Evolutionary conservation across 345 rosid genomes (phyloP).

Genomic region (Bruguiera gymnorhiza): DNA sequence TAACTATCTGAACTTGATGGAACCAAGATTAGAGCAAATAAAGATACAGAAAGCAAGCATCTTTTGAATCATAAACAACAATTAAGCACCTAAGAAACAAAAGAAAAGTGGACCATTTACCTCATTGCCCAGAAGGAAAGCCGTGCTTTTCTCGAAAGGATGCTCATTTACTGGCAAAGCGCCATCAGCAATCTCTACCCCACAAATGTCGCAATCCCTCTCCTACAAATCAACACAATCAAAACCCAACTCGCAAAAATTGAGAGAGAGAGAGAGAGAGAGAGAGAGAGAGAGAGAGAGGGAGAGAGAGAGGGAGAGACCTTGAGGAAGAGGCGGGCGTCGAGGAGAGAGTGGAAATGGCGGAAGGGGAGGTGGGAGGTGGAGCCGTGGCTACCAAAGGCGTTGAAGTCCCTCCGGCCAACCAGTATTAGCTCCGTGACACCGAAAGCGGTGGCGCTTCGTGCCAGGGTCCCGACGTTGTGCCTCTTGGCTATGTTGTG

Average conservation of each 20-base stretch:
- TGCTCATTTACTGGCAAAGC: conserved; percentile 69
- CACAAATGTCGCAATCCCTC: conserved; percentile 91
- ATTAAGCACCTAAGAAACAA: not conserved
- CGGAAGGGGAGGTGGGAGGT: conserved; percentile 79
- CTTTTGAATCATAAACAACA: not conserved
- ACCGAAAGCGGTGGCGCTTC: conserved; percentile 94
- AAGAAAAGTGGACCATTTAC: conserved; percentile 21
- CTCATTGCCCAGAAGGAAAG: conserved; percentile 96
- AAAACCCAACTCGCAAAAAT: conserved; percentile 8
- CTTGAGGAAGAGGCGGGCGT: conserved; percentile 75
- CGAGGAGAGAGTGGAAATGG: conserved; percentile 77
- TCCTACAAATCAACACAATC: conserved; percentile 29
- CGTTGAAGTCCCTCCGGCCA: conserved; percentile 93
- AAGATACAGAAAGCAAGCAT: not conserved
- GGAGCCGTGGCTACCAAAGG: conserved; percentile 97
- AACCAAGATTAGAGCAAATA: too few species aligned
- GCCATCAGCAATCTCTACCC: conserved; percentile 82
- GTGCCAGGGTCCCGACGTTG: conserved; percentile 89
- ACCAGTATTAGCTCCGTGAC: conserved; percentile 80
- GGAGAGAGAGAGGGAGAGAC: too few species aligned
- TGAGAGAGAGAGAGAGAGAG: not conserved
- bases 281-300: not conserved
- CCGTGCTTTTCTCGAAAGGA: conserved; percentile 79
- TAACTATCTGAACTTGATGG: too few species aligned
- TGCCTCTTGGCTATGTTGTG: conserved; percentile 98